Conservation (phyloP, 768 basidiomycete genomes). For the Termitomyces sp. region DNA sequence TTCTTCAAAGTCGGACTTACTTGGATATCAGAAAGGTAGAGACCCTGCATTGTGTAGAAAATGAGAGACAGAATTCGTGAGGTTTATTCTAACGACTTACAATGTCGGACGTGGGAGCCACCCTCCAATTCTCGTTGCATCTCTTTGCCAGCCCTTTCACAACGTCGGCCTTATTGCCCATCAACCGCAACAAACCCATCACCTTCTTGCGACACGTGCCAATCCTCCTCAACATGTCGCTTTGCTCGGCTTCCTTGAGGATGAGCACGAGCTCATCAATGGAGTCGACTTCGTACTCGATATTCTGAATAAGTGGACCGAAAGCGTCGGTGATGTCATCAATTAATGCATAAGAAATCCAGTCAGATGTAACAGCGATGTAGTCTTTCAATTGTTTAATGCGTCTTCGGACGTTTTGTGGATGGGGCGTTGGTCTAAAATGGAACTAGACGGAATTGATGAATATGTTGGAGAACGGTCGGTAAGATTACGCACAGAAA, state of each 20-base stretch:
- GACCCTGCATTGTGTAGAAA: slow-evolving; percentile 48
- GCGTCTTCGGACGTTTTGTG: slow-evolving; percentile 94
- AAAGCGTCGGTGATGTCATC: slow-evolving; percentile 99
- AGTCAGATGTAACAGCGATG: slow-evolving; percentile 97
- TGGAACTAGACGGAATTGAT: slow-evolving; percentile 64
- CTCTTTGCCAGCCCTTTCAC: slow-evolving; percentile 98
- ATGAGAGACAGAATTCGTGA: neutral
- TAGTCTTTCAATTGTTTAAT: slow-evolving; percentile 99
- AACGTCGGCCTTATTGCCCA: slow-evolving; percentile 99
- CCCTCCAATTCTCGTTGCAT: slow-evolving; percentile 98
- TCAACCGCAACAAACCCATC: slow-evolving; percentile 92
- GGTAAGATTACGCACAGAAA: slow-evolving; percentile 63
- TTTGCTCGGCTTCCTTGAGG: slow-evolving; percentile 92
- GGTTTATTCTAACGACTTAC: slow-evolving; percentile 35
- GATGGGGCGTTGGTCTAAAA: slow-evolving; percentile 95
- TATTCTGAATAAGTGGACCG: slow-evolving; percentile 95
- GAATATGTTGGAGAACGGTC: neutral
- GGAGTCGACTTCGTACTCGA: slow-evolving; percentile 98
- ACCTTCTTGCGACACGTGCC: slow-evolving; percentile 99
- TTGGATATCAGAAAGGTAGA: slow-evolving; percentile 95
- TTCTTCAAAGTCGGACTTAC: slow-evolving; percentile 21
- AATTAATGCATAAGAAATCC: slow-evolving; percentile 99
- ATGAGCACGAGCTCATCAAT: slow-evolving; percentile 98
- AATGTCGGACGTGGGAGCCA: slow-evolving; percentile 96
- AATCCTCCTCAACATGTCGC: slow-evolving; percentile 95